Conservation (phyloP, 1,284 basidiomycete species). For the Trichosporon coremiiforme region DNA sequence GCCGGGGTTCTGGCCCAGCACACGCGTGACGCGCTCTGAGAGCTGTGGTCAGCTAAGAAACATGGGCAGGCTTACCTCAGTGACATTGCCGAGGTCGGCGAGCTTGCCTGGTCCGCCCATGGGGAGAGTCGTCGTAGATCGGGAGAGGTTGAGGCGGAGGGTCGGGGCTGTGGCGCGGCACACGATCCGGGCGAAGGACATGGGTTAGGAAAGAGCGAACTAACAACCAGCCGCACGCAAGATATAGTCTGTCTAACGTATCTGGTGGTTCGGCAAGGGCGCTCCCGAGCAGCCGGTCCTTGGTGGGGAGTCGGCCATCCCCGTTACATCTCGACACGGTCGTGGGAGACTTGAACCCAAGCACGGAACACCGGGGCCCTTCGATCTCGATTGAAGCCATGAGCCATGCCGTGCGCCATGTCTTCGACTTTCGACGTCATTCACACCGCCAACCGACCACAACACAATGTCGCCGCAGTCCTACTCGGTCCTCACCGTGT, state of each 20-base stretch:
- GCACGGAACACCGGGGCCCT: background rate
- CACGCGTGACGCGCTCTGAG: constrained; percentile 55
- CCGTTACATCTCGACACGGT: background rate
- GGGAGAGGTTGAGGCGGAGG: background rate
- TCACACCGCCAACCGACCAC: background rate
- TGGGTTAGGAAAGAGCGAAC: background rate
- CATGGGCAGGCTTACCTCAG: constrained; percentile 36
- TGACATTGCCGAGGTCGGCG: constrained; percentile 41
- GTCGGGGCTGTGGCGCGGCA: constrained; percentile 3
- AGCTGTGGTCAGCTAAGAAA: constrained; percentile 37
- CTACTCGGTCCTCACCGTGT: constrained; percentile 53
- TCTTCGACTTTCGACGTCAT: constrained; percentile 17
- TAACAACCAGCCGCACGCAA: too few relatives aligned
- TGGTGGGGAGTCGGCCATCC: constrained; percentile 11
- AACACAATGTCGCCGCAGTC: constrained; percentile 29
- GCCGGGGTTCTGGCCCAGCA: constrained; percentile 76
- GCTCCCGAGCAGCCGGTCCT: constrained; percentile 4
- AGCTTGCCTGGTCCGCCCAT: constrained; percentile 33
- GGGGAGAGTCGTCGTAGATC: constrained; percentile 19
- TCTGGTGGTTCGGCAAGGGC: background rate
- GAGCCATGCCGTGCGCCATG: background rate
- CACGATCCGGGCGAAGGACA: constrained; percentile 11
- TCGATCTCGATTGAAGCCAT: background rate
- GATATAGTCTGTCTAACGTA: background rate
- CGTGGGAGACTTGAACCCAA: constrained; percentile 2